phyloP scores from a whole-genome alignment of 2,329 filamentous ascomycete species.

The Sclerotiophoma versabilis region DNA sequence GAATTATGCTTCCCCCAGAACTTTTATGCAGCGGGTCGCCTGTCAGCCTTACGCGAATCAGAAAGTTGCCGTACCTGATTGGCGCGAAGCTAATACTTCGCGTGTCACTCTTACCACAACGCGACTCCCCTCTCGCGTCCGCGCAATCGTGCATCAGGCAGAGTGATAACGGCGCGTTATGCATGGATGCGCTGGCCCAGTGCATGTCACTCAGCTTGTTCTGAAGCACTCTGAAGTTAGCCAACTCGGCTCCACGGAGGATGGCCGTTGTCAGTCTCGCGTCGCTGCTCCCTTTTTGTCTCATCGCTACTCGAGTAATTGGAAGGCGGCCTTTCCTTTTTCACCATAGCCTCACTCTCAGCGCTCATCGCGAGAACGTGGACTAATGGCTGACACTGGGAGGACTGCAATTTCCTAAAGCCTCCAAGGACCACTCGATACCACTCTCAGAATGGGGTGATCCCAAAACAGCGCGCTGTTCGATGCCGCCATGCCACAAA shows the following conservation, averaged over 20 bases:
- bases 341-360: slow-evolving; percentile 20
- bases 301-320: slow-evolving; percentile 23
- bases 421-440: slow-evolving; percentile 24
- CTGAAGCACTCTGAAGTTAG: slow-evolving; percentile 4
- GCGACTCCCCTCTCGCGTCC: slow-evolving; percentile 9
- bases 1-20: slow-evolving; percentile 12
- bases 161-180: slow-evolving; percentile 10
- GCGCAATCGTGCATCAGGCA: slow-evolving; percentile 12
- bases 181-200: slow-evolving; percentile 19
- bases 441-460: slow-evolving; percentile 29
- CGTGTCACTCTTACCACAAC: slow-evolving; percentile 15
- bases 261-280: slow-evolving; percentile 12
- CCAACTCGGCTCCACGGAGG: slow-evolving; percentile 1
- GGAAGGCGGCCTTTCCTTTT: slow-evolving; percentile 18
- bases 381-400: slow-evolving; percentile 26
- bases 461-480: slow-evolving; percentile 31
- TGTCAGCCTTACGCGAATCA: slow-evolving; percentile 18
- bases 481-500: slow-evolving; percentile 34
- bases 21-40: slow-evolving; percentile 15
- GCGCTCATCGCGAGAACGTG: slow-evolving; percentile 15
- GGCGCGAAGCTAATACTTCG: slow-evolving; percentile 11
- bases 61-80: slow-evolving; percentile 8
- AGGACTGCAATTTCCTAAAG: slow-evolving; percentile 40
- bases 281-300: slow-evolving; percentile 26
- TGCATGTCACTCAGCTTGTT: slow-evolving; percentile 5